Base-by-base conservation (phyloP, 305 asterid genomes). In the Solanum hybrid region DNA sequence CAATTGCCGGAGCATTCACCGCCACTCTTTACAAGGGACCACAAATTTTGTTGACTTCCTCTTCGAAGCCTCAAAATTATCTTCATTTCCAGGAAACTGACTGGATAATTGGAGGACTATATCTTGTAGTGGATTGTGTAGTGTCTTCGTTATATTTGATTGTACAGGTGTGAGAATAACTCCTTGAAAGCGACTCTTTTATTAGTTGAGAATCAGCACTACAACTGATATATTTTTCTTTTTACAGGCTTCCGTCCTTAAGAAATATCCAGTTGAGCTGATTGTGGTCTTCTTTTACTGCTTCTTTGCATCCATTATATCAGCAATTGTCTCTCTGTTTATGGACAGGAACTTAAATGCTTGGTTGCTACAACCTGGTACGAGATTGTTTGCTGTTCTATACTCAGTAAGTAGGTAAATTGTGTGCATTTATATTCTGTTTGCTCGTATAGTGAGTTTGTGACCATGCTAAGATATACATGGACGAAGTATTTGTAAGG, bases 1-100 rank as follows among this genome's bases (percentile, higher is more conserved):
- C 98, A 37, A 96, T 97, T 73, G 86, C 89, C 81, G 99, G 99
- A 88, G 99, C 99, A 26, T 94, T 97, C 90, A 86, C 94, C 24
- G 95, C 94, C 27, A 94, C 97, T 85, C 96, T 96, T 34, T 96
- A 93, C 95, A 94, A 91, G 94, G 99, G 97, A 88, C 98, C 98
- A 81, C 91, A 87, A 92, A 72, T 95, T 89, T 84, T 93, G 78
- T 77, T 73, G 31, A 86, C 79, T 84, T 92, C 89, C 56, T 73
- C 95, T 79, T 40, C 88, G 12, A 91, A 75, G 88, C 89, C 93
- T 89, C 89, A 72, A 22, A 24, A 66, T 31, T 29, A 88, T 92
- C 87, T 90, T 88, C 79, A 78, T 34, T 60, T 60, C 34, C 92
- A 90, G 66, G 94, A 93, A 89, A 90, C 95, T 40, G 92, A 90